Base-by-base conservation (phyloP, 805 yeast genomes). In the Candida schatavii region DNA sequence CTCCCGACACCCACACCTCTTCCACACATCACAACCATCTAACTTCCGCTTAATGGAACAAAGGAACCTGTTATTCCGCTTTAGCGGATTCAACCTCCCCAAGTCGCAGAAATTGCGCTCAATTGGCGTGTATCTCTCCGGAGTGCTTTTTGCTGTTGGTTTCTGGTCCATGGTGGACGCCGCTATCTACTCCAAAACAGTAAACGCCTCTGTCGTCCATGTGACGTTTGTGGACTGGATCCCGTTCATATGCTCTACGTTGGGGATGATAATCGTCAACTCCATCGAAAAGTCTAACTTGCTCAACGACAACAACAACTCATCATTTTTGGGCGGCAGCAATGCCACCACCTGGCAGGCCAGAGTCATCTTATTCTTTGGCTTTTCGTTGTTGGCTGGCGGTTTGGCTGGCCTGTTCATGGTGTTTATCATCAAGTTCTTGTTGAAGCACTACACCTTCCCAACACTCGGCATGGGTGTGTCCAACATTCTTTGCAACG, bases 401-500 rank as follows among this genome's bases (percentile, higher is more conserved):
- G 98, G 99, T 0, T 68, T 93, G 46, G 88, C 96, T 15, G 98
- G 98, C 1, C 82, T 93, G 2, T 78, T 93, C 51, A 88, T 89
- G 57, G 95, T 93, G 14, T 74, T 93, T 47, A 85, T 90, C 37
- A 71, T 93, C 51, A 87, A 91, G 60, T 93, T 87, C 61, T 64
- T 90, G 43, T 70, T 89, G 52, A 87, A 88, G 49, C 84, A 84
- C 48, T 87, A 77, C 62, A 66, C 80, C 3, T 82, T 85, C 75
- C 97, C 97, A 28, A 88, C 97, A 1, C 74, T 91, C 41, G 91
- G 93, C 3, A 89, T 93, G 96, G 99, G 98, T 14, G 77, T 88
- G 18, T 81, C 88, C 44, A 91, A 91, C 64, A 90, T 93, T 31
- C 76, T 85, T 18, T 81, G 88, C 35, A 88, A 90, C 55, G 77